Evolutionary conservation across 2,329 filamentous ascomycete genomes (phyloP).

Genomic region (Fusarium subtropicale): DNA sequence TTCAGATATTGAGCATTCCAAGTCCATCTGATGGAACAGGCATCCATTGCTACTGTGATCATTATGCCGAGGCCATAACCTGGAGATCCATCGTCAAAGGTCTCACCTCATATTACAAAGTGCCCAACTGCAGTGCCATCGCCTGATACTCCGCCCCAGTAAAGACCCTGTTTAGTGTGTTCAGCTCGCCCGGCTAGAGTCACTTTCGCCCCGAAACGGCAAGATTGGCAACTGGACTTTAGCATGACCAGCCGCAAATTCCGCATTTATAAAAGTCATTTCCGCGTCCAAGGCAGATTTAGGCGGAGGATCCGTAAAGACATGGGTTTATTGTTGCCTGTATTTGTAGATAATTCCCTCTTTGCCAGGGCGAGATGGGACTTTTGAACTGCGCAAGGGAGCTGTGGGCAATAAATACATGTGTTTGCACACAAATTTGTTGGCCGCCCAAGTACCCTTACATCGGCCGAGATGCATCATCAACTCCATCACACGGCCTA

Average conservation of each 20-base stretch:
- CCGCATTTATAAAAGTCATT: slow-evolving; percentile 17
- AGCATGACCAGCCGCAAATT: slow-evolving; percentile 13
- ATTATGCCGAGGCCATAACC: neutral
- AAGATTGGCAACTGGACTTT: slow-evolving; percentile 16
- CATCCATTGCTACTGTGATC: neutral
- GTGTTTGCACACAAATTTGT: fast-evolving
- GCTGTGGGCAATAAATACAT: neutral
- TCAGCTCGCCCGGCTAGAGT: slow-evolving; percentile 30
- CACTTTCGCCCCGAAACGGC: slow-evolving; percentile 22
- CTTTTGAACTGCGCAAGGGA: neutral
- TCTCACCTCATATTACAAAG: neutral
- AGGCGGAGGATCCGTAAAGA: neutral
- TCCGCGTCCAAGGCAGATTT: slow-evolving; percentile 24
- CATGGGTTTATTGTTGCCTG: slow-evolving; percentile 7
- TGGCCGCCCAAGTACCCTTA: slow-evolving; percentile 1
- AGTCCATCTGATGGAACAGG: neutral
- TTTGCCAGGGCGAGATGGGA: neutral
- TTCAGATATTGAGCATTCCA: slow-evolving; percentile 3
- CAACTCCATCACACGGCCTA: slow-evolving; percentile 2
- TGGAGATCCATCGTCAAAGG: neutral
- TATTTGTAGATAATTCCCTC: slow-evolving; percentile 20
- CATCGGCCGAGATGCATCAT: neutral
- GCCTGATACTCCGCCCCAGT: slow-evolving; percentile 31
- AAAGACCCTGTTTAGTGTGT: slow-evolving; percentile 11
- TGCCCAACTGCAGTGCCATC: neutral